Evolutionary conservation across 1,284 basidiomycete genomes (phyloP), one percentile per base, ranked within the genome.

Genomic region (Leucocoprinus gongylophorus): DNA sequence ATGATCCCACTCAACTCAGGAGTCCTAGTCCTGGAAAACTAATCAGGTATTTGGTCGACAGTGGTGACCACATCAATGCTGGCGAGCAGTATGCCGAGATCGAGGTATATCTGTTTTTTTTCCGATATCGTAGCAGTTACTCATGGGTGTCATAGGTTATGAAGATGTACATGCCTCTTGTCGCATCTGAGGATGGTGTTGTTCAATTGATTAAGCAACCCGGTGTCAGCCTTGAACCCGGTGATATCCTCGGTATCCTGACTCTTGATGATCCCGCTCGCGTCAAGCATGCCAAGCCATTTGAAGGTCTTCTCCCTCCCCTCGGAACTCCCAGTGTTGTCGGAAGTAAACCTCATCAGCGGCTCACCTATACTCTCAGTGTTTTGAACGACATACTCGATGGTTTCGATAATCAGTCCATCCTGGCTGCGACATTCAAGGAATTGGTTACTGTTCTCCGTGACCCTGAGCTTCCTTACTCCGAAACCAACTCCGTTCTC

Each of bases 101-200:
- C 51, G 97, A 99, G 80, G 88, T 88, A 59, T 50, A 74, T 59
- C 28, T 47, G 29, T 42, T 30, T 29, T 44, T 8, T 28, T 44
- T 1, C n/a, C 13, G 10, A 23, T 12, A 26, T 44, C 30, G 23
- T 21, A 38, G 12, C 48, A 51, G 54, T 54, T 58, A 59, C 60
- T 59, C 61, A 63, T 60, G 45, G 46, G 18, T 23, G n/a, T 30
- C 15, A n/a, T 53, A 89, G 86, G 94, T 97, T 60, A 97, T 97
- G 94, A 97, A 97, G 76, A 97, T 97, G 94, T 95, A 95, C 71
- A 95, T 97, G 94, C 92, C 93, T 13, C 83, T 99, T 54, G 85
- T 93, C 51, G 93, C 95, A n/a, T 81, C 88, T 3, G 97, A 99
- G 69, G 92, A 95, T 67, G 97, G 97, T 67, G 80, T 90, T 44